Conservation (phyloP, 1,284 basidiomycete species). For the Tilletia walkeri region DNA sequence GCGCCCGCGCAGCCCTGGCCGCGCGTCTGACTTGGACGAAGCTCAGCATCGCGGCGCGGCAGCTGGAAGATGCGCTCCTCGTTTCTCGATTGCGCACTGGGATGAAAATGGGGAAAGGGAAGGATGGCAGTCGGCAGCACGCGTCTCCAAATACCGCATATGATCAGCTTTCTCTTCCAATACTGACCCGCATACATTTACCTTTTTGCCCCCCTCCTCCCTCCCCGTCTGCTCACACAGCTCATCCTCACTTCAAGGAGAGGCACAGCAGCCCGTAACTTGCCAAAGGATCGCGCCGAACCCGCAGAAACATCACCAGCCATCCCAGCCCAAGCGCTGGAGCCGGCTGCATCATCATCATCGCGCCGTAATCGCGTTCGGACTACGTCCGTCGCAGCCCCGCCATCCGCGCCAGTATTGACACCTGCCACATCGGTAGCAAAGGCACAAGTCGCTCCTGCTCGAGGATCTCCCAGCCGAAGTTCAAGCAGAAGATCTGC, state of each 20-base stretch:
- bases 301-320: too few species aligned
- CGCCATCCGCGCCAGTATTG: too few species aligned
- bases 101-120: too few species aligned
- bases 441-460: background rate
- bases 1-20: too few species aligned
- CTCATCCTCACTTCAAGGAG: conserved; percentile 10
- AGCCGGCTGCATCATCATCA: background rate
- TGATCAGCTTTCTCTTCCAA: background rate
- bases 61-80: too few species aligned
- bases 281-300: conserved; percentile 2
- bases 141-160: too few species aligned
- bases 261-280: conserved; percentile 11
- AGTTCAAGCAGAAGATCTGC: background rate
- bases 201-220: background rate
- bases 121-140: too few species aligned
- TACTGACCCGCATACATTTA: background rate
- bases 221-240: background rate
- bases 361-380: too few species aligned
- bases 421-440: background rate
- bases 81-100: too few species aligned
- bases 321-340: background rate
- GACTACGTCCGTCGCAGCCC: too few species aligned
- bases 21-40: too few species aligned
- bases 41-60: too few species aligned
- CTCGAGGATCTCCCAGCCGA: background rate